Conservation (phyloP, 441 rosid genomes). For the Mallotus repandus region DNA sequence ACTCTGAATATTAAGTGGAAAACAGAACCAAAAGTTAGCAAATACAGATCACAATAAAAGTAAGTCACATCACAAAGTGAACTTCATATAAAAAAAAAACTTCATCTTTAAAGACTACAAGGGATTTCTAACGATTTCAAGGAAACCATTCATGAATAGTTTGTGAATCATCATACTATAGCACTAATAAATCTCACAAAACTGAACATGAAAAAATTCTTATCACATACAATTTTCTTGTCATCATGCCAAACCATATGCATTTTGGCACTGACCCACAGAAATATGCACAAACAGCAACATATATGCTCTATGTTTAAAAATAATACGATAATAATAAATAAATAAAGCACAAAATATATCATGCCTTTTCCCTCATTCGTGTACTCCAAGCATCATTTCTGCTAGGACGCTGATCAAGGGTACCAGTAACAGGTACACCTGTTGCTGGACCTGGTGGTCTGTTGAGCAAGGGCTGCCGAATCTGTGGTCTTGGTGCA, state of each 20-base stretch:
- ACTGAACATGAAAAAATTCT: background rate
- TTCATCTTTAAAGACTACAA: background rate
- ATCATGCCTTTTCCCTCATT: slow-evolving; percentile 90
- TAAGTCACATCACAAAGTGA: background rate
- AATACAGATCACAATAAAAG: background rate
- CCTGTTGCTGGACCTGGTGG: slow-evolving; percentile 70
- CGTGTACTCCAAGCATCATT: slow-evolving; percentile 99
- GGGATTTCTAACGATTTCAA: background rate
- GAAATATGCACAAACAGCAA: slow-evolving; percentile 8
- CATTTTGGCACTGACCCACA: background rate
- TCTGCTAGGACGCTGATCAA: slow-evolving; percentile 85
- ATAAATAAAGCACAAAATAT: slow-evolving; percentile 1
- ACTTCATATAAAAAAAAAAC: background rate
- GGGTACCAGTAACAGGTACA: slow-evolving; percentile 67
- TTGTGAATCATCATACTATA: background rate
- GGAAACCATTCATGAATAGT: background rate
- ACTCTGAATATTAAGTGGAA: background rate
- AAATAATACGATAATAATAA: background rate
- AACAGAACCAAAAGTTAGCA: background rate
- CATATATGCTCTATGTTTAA: background rate
- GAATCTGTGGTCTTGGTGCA: slow-evolving; percentile 70
- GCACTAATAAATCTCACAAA: background rate
- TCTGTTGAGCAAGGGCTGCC: slow-evolving; percentile 80
- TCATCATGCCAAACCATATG: background rate
- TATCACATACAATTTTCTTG: background rate